Evolutionary conservation across 2,329 filamentous ascomycete genomes (phyloP).

Genomic region (Microsporum ferrugineum): DNA sequence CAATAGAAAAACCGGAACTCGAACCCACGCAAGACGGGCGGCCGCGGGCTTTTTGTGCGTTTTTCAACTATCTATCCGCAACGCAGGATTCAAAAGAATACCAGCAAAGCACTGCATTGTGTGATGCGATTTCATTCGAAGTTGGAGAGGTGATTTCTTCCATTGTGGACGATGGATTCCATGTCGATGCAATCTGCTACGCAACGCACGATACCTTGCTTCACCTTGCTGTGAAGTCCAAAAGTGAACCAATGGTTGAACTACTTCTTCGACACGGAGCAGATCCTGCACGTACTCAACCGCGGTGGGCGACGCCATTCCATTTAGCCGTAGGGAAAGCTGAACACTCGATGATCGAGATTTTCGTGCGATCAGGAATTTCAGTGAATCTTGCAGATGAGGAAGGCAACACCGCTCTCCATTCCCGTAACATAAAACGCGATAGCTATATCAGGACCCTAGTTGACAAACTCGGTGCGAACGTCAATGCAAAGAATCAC

Average conservation of each 20-base stretch:
- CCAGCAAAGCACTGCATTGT: not conserved
- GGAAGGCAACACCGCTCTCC: not conserved
- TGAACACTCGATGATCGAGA: not conserved
- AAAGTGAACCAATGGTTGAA: not conserved
- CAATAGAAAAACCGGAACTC: not conserved
- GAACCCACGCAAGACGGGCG: not conserved
- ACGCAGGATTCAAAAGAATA: not conserved
- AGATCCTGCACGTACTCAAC: not conserved
- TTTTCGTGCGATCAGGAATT: not conserved
- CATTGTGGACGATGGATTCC: constrained; percentile 1
- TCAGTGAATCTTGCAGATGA: not conserved
- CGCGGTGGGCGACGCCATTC: not conserved
- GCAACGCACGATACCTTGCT: not conserved
- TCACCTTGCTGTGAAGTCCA: not conserved
- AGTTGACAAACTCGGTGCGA: constrained; percentile 22
- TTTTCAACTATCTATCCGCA: not conserved
- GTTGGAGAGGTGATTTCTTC: not conserved
- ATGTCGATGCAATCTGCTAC: not conserved
- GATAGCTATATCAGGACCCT: not conserved
- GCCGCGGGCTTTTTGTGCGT: not conserved
- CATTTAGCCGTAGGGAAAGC: not conserved
- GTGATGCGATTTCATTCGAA: not conserved
- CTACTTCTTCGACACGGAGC: not conserved
- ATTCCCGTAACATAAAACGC: not conserved
- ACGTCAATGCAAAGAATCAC: constrained; percentile 26